phyloP scores from a whole-genome alignment of 495 filamentous ascomycete species.

The Clavariopsis aquatica region DNA sequence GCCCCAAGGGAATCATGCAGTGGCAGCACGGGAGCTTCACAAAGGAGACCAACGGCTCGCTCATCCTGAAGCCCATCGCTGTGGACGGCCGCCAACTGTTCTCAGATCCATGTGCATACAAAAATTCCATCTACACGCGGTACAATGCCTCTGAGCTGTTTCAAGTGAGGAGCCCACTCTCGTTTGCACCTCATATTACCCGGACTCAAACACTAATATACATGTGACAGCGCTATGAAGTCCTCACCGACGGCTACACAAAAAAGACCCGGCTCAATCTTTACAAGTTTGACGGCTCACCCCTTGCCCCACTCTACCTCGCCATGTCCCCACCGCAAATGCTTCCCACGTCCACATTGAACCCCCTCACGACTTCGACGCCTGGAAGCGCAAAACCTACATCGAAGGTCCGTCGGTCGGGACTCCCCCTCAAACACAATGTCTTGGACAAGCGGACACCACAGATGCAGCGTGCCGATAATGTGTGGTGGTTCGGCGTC shows the following conservation, averaged over 20 bases:
- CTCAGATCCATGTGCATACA: conserved; percentile 64
- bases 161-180: conserved; percentile 52
- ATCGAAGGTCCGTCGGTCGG: conserved; percentile 45
- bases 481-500: conserved; percentile 71
- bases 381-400: conserved; percentile 45
- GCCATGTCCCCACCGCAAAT: conserved; percentile 69
- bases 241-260: conserved; percentile 63
- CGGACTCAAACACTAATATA: conserved; percentile 32
- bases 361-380: conserved; percentile 52
- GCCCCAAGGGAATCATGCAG: conserved; percentile 71
- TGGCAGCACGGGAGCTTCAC: conserved; percentile 74
- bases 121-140: conserved; percentile 60
- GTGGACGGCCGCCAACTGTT: conserved; percentile 72
- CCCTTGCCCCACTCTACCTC: conserved; percentile 74
- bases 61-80: conserved; percentile 62
- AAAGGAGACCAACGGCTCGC: conserved; percentile 57
- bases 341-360: conserved; percentile 71
- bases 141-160: conserved; percentile 70
- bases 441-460: conserved; percentile 47
- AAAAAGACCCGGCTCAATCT: conserved; percentile 66
- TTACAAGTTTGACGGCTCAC: conserved; percentile 63
- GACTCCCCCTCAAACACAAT: conserved; percentile 50
- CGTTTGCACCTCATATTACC: not conserved
- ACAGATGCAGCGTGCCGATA: conserved; percentile 57
- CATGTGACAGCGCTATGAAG: conserved; percentile 58